Conservation (phyloP, 2,329 filamentous ascomycete species). For the Emergomyces pasteurianus region DNA sequence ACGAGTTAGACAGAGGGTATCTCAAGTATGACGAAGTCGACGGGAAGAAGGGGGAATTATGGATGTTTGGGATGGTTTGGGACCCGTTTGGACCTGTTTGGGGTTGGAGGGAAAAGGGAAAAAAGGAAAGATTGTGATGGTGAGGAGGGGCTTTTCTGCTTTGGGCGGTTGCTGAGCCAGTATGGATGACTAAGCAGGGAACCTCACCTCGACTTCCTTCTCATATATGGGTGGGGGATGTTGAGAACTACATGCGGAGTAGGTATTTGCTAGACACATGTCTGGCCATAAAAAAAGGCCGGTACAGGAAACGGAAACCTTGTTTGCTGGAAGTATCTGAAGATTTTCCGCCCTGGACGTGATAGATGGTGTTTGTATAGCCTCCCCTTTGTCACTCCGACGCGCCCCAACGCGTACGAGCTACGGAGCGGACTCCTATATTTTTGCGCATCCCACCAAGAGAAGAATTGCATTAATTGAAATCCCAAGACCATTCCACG, state of each 20-base stretch:
- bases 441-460: neutral
- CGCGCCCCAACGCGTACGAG: neutral
- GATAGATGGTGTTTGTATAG: neutral
- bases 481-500: neutral
- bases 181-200: neutral
- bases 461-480: neutral
- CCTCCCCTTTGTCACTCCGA: neutral
- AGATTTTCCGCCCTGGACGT: neutral
- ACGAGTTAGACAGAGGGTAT: constrained; percentile 5
- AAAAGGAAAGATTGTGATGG: neutral
- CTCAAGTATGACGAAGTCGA: constrained; percentile 7
- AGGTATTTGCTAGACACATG: neutral
- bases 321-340: neutral
- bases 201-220: neutral
- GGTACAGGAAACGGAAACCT: neutral
- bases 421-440: neutral
- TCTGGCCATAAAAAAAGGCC: neutral
- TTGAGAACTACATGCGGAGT: neutral
- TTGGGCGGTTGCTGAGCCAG: neutral
- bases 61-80: neutral
- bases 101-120: neutral
- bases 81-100: no score
- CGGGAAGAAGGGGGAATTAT: constrained; percentile 1
- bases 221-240: neutral
- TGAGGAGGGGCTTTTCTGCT: constrained; percentile 5